These are phyloP conservation scores for Medicago arabica DNA, from an alignment of 306 rosid species.

Conservation along the genomic window DNA sequence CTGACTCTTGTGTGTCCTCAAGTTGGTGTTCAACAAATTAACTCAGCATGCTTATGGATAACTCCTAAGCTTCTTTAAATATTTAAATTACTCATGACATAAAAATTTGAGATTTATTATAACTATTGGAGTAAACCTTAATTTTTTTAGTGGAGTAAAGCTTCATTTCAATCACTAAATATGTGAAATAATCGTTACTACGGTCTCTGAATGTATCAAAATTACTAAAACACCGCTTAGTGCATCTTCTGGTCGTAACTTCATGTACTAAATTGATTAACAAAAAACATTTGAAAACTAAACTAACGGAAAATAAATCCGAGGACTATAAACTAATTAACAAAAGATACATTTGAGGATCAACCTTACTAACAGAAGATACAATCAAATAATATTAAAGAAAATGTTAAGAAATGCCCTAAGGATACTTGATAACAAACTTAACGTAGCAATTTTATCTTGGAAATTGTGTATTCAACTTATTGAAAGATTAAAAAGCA, in stretches of 20 bases:
- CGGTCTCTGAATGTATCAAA: neutral
- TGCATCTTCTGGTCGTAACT: neutral
- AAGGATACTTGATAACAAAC: too few relatives aligned
- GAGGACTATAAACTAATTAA: neutral
- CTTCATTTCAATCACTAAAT: neutral
- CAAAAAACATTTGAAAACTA: neutral
- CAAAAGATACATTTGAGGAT: neutral
- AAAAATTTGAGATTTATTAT: neutral
- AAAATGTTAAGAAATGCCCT: too few relatives aligned
- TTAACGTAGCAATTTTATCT: too few relatives aligned
- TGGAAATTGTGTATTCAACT: too few relatives aligned
- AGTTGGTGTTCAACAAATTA: conserved; percentile 32
- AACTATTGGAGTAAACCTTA: neutral
- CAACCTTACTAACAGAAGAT: neutral
- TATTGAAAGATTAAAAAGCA: too few relatives aligned
- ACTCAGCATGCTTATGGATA: conserved; percentile 12
- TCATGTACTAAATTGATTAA: neutral
- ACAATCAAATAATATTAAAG: neutral
- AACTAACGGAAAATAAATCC: neutral
- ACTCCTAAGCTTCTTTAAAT: neutral
- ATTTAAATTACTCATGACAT: neutral
- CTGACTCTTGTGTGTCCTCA: conserved; percentile 31
- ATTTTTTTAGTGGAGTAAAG: neutral
- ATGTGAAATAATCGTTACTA: neutral
- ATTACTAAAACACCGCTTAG: neutral